Conservation (phyloP, 1,139 yeast species). For the Geotrichum fermentans region DNA sequence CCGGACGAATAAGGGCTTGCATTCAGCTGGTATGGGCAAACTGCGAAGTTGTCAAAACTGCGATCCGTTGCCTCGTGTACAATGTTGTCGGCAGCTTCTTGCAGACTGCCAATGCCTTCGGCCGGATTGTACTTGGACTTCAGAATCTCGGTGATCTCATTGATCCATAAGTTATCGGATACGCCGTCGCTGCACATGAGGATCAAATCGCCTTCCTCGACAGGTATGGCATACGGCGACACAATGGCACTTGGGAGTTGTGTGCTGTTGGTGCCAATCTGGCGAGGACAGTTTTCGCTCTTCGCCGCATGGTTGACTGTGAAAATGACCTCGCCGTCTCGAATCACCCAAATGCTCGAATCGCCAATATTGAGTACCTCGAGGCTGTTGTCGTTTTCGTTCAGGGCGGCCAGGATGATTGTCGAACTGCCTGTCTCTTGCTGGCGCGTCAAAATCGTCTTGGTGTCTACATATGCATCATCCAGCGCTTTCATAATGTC, state of each 20-base stretch:
- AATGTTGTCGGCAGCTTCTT: slow-evolving; percentile 22
- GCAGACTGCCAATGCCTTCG: slow-evolving; percentile 10
- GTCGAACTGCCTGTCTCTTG: slow-evolving; percentile 52
- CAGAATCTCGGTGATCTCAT: slow-evolving; percentile 59
- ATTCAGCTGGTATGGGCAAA: slow-evolving; percentile 24
- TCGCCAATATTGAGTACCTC: slow-evolving; percentile 56
- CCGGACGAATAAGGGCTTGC: slow-evolving; percentile 17
- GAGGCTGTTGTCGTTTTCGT: slow-evolving; percentile 32
- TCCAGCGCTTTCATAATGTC: slow-evolving; percentile 42
- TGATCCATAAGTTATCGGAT: slow-evolving; percentile 73
- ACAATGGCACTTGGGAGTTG: slow-evolving; percentile 13
- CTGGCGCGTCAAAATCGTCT: slow-evolving; percentile 52
- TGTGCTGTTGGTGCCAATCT: slow-evolving; percentile 19
- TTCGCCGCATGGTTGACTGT: slow-evolving; percentile 38
- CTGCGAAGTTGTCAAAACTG: slow-evolving; percentile 26
- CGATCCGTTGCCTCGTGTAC: slow-evolving; percentile 22
- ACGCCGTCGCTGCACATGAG: slow-evolving; percentile 92
- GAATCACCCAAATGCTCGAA: slow-evolving; percentile 47
- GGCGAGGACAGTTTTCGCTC: slow-evolving; percentile 17
- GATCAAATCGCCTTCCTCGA: slow-evolving; percentile 61
- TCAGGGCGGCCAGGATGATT: slow-evolving; percentile 49
- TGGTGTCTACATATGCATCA: slow-evolving; percentile 49
- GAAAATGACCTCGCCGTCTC: slow-evolving; percentile 46
- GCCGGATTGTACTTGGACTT: slow-evolving; percentile 30
- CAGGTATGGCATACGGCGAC: slow-evolving; percentile 11